These are phyloP conservation scores for Xerocomus nothofagi DNA, from an alignment of 1,284 basidiomycete species.

Conservation along the genomic window DNA sequence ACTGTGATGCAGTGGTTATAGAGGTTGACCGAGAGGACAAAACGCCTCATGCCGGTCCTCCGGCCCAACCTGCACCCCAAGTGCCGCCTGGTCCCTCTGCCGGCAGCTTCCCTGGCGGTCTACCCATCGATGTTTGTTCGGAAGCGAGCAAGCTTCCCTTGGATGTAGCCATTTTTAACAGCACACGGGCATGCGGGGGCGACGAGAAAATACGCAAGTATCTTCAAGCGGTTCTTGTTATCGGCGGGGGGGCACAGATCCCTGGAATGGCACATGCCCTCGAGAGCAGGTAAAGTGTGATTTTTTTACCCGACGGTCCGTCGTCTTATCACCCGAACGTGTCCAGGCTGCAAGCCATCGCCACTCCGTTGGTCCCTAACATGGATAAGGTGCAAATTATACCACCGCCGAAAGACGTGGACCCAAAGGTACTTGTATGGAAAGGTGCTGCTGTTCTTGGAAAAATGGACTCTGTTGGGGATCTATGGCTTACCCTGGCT, in stretches of 20 bases:
- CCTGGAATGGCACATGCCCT: conserved; percentile 77
- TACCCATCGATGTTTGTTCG: conserved; percentile 71
- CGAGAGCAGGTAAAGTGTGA: conserved; percentile 66
- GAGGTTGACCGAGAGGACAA: conserved; percentile 54
- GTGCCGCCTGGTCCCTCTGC: conserved; percentile 22
- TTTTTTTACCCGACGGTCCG: conserved; percentile 1
- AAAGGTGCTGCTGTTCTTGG: conserved; percentile 94
- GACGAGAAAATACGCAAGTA: conserved; percentile 92
- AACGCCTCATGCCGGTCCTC: conserved; percentile 28
- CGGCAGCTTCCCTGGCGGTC: conserved; percentile 28
- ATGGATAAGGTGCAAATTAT: conserved; percentile 88
- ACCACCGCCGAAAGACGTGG: conserved; percentile 90
- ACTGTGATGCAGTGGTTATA: conserved; percentile 44
- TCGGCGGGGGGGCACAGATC: conserved; percentile 78
- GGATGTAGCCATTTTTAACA: conserved; percentile 93
- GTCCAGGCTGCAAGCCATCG: conserved; percentile 72
- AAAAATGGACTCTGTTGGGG: conserved; percentile 86
- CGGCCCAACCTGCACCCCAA: conserved; percentile 19
- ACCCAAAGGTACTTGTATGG: conserved; percentile 89
- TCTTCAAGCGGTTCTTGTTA: conserved; percentile 84
- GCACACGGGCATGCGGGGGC: conserved; percentile 78
- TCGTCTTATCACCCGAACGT: conserved; percentile 10
- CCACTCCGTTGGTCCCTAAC: conserved; percentile 75
- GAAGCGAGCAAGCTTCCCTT: conserved; percentile 92
- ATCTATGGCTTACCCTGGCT: conserved; percentile 83